Base-by-base conservation (phyloP, 495 filamentous ascomycete species). In the Penicillium daleae region DNA sequence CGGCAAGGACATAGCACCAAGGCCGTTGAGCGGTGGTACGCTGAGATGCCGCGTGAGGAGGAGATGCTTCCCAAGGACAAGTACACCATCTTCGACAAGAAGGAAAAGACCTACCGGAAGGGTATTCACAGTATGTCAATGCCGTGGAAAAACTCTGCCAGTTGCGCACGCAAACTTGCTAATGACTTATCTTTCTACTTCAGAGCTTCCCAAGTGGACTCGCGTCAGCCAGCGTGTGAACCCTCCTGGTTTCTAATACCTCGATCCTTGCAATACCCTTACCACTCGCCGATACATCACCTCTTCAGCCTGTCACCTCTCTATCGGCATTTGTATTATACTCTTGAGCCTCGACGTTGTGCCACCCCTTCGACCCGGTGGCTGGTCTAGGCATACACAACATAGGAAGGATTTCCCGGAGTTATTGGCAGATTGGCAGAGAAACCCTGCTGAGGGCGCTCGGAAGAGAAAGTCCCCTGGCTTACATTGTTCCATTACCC, bases 61-160 rank as follows among this genome's bases (percentile, higher is more conserved):
- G 92, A 98, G 82, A 99, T 99, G 95, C 74, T 96, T 73, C 88
- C 95, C 48, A 90, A 87, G 76, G 95, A 99, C 78, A 99, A 99
- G 77, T 99, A 99, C 80, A 97, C 93, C 22, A 88, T 99, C 63
- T 99, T 98, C 79, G 93, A 96, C 77, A 87, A 93, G 66, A 97
- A 97, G 76, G 93, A 89, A 82, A 96, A 91, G 87, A 86, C 82
- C 64, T 99, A 99, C 78, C 83, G 95, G 74, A 99, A 99, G 86
- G 89, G 90, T 19, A 92, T 98, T 71, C 95, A 97, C 77, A 98
- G 93, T 98, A 82, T 63, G 93, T 90, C 19, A n/a, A 40, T 49
- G 8, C 21, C n/a, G 17, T 21, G 15, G 15, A 12, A 46, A 6
- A 19, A 12, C 7, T 24, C 7, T 29, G 37, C 24, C 0, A 22